Conservation (phyloP, 305 asterid genomes). For the Fraxinus dipetala region DNA sequence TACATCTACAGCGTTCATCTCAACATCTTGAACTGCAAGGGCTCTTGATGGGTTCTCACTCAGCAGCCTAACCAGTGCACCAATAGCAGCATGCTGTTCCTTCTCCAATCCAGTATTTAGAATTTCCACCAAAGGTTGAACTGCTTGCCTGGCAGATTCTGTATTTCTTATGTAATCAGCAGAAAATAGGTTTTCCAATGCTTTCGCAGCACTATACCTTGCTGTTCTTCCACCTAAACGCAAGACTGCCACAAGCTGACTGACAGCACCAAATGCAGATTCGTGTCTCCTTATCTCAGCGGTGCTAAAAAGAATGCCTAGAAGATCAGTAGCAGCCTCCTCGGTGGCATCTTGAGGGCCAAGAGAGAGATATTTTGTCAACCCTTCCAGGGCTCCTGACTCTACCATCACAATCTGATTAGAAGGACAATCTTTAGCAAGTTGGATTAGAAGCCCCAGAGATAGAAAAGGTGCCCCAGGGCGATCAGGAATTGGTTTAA, state of each 20-base stretch:
- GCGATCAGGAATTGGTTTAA: constrained; percentile 97
- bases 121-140: constrained; percentile 94
- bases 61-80: constrained; percentile 84
- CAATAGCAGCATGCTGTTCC: constrained; percentile 99
- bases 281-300: constrained; percentile 96
- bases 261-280: constrained; percentile 94
- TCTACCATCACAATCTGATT: constrained; percentile 95
- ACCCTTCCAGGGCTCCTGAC: constrained; percentile 93
- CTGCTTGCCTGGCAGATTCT: constrained; percentile 96
- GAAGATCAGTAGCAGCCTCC: constrained; percentile 97
- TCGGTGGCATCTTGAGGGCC: constrained; percentile 96
- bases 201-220: constrained; percentile 97
- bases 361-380: constrained; percentile 92
- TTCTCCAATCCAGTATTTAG: constrained; percentile 91
- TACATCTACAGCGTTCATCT: constrained; percentile 95
- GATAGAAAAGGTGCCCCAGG: constrained; percentile 98
- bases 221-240: constrained; percentile 99
- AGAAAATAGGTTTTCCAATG: constrained; percentile 89
- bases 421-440: constrained; percentile 76
- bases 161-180: constrained; percentile 99
- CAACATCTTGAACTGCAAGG: constrained; percentile 92
- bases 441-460: constrained; percentile 88
- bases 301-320: constrained; percentile 90
- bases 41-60: constrained; percentile 94
- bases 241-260: constrained; percentile 93